phyloP scores from a whole-genome alignment of 257 asterid genomes.

The Scutellaria barbata region DNA sequence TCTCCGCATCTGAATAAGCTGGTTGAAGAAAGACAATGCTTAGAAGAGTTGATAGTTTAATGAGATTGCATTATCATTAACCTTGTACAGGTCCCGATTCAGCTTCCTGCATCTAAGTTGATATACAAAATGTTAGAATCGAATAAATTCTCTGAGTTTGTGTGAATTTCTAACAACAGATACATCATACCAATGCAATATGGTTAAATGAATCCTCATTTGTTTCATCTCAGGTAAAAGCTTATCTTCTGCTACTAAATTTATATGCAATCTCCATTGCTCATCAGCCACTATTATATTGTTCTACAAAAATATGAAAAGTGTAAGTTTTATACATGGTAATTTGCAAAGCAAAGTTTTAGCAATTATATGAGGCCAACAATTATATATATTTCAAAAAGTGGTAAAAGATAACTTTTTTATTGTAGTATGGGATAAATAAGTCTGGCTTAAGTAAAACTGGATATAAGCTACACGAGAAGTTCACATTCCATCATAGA shows the following conservation, averaged over 20 bases:
- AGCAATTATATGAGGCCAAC: too few relatives aligned
- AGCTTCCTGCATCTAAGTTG: slow-evolving; percentile 51
- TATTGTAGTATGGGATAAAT: too few relatives aligned
- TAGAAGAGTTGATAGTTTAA: background rate
- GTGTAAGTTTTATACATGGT: too few relatives aligned
- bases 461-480: too few relatives aligned
- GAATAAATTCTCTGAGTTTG: background rate
- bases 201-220: slow-evolving; percentile 36
- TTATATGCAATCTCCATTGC: slow-evolving; percentile 31
- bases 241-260: slow-evolving; percentile 33
- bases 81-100: slow-evolving; percentile 49
- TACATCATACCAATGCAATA: slow-evolving; percentile 32
- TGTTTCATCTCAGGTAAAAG: slow-evolving; percentile 38
- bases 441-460: too few relatives aligned
- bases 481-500: too few relatives aligned
- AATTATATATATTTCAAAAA: too few relatives aligned
- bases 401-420: too few relatives aligned
- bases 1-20: slow-evolving; percentile 41
- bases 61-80: slow-evolving; percentile 26
- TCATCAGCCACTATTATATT: slow-evolving; percentile 30
- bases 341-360: too few relatives aligned
- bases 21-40: background rate
- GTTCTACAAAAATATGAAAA: slow-evolving; percentile 38
- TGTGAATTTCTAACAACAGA: background rate
- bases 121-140: slow-evolving; percentile 24